A percentile compares a stretch with the other conserved stretches of the same genome.
phyloP scores from a whole-genome alignment of 2,329 filamentous ascomycete genomes.

The Arthroderma uncinatum region DNA sequence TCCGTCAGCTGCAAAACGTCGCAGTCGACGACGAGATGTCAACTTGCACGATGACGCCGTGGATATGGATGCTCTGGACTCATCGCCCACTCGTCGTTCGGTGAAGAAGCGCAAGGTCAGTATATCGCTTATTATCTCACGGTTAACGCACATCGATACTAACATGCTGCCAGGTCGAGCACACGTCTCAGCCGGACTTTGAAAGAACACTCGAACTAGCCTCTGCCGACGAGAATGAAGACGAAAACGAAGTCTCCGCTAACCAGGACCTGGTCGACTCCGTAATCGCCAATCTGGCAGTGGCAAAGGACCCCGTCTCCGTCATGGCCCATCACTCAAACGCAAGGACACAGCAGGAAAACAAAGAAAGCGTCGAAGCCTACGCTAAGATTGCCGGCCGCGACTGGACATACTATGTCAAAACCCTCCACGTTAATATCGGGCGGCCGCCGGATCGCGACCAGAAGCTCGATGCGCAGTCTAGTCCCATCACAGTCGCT shows the following conservation, averaged over 20 bases:
- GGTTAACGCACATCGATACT: neutral
- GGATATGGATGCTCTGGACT: constrained; percentile 37
- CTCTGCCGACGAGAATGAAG: constrained; percentile 32
- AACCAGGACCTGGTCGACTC: constrained; percentile 38
- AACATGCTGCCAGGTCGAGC: constrained; percentile 23
- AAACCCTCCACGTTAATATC: constrained; percentile 39
- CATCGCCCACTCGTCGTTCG: constrained; percentile 37
- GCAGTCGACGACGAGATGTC: constrained; percentile 37
- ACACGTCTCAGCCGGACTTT: constrained; percentile 20
- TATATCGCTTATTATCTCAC: constrained; percentile 11
- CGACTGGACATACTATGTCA: constrained; percentile 44
- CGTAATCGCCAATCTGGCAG: constrained; percentile 38
- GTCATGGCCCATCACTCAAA: constrained; percentile 38
- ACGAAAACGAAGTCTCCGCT: constrained; percentile 33
- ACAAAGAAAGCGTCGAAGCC: constrained; percentile 38
- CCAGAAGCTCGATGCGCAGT: constrained; percentile 33
- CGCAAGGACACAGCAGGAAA: constrained; percentile 30
- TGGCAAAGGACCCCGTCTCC: constrained; percentile 34
- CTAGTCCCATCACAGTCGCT: constrained; percentile 36
- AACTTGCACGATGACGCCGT: constrained; percentile 34
- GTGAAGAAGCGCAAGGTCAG: constrained; percentile 41
- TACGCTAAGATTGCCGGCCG: constrained; percentile 42
- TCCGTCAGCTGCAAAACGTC: constrained; percentile 32
- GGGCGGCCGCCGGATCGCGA: constrained; percentile 40
- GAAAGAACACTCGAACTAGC: constrained; percentile 26